Evolutionary conservation across 2,329 filamentous ascomycete species (phyloP).

Genomic region (Neonectria hederae): DNA sequence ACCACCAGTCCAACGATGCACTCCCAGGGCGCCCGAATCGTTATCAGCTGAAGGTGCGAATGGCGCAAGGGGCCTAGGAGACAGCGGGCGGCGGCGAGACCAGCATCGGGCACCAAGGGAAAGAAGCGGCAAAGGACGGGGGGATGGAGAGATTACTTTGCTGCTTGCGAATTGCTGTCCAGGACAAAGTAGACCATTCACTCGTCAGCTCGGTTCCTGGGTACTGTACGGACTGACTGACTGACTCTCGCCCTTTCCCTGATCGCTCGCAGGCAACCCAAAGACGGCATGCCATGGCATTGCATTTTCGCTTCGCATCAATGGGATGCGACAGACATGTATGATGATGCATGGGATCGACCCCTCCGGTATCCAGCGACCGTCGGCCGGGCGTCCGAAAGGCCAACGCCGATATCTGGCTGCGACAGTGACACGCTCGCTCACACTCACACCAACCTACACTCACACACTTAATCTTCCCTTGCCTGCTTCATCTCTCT

Average conservation of each 20-base stretch:
- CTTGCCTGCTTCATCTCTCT: not conserved
- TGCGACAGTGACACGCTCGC: not conserved
- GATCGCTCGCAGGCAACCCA: not conserved
- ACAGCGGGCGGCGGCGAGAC: not conserved
- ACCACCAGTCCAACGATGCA: too few species aligned
- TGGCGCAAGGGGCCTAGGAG: not conserved
- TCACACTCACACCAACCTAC: too few species aligned
- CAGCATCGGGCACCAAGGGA: not conserved
- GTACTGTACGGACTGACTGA: too few species aligned
- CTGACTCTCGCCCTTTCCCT: not conserved
- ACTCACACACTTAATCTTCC: not conserved
- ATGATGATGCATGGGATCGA: not conserved
- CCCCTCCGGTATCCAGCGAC: not conserved
- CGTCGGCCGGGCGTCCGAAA: not conserved
- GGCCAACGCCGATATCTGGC: not conserved
- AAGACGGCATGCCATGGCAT: slow-evolving; percentile 14
- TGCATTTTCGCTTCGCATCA: not conserved
- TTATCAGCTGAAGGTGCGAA: not conserved
- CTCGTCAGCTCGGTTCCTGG: not conserved
- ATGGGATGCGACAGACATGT: not conserved
- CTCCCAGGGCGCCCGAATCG: not conserved
- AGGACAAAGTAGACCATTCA: not conserved
- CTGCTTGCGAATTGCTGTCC: not conserved
- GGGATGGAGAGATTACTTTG: too few species aligned
- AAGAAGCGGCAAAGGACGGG: too few species aligned